Base-by-base conservation (phyloP, 179 eudicot genomes). In the Drosera spatulata region DNA sequence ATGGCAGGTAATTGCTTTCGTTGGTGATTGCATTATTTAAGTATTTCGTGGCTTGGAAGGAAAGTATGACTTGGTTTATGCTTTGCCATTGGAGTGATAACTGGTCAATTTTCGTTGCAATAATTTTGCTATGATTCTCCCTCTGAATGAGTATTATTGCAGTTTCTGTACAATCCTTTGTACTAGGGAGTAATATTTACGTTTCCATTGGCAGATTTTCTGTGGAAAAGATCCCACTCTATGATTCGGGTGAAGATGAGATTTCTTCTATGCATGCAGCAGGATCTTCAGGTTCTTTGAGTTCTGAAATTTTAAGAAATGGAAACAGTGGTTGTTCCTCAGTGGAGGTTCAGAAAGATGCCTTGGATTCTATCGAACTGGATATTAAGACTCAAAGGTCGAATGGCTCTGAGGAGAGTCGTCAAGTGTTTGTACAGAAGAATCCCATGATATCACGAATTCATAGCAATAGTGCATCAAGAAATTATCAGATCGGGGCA, bases 171-270 rank as follows among this genome's bases (percentile, higher is more conserved):
- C 33, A 22, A 22, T 22, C 33, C 1, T 22, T 22, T 22, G 33
- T 22, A 22, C 33, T 22, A 22, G 33, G 33, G 33, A 22, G 33
- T 22, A 22, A 22, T 22, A 22, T 22, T 22, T 22, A 10, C 9
- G 13, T 13, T 9, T 56, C n/a, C 56, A 8, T 70, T 22, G 61
- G 45, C 89, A 91, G 97, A 72, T 87, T 85, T 48, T 75, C 81
- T 2, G 90, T 91, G 48, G 97, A 91, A 65, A 73, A 81, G 56
- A 66, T 91, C 55, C 97, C 97, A 10, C 84, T 85, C 1, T 91
- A 91, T 71, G 97, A 91, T 67, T 87, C 96, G 40, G 89, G 90
- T 39, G 96, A 91, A 78, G 97, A 91, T 64, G 94, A 87, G 56
- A 77, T 78, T 70, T 79, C 76, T 40, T 58, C 77, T 47, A 75